Evolutionary conservation across 2,329 filamentous ascomycete genomes (phyloP), one percentile per base, ranked within the genome.

Genomic region (Verticillium longisporum): DNA sequence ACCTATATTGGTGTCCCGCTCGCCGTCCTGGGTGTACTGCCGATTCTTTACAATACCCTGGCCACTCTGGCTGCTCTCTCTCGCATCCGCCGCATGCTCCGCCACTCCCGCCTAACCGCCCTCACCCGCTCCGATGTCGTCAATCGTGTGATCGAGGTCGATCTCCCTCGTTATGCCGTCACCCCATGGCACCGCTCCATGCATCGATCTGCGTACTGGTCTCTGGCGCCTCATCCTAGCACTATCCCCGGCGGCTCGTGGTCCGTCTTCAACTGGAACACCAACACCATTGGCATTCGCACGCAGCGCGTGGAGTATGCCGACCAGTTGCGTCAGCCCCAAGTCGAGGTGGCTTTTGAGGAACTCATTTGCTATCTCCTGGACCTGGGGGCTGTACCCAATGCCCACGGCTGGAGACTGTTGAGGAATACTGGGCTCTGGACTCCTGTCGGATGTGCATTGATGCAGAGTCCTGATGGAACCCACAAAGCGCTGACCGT

Each of bases 211-310:
- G 77, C 83, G 58, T 89, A 89, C 72, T 89, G 86, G 83, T 74
- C 74, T 14, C 73, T 86, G 3, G 80, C 80, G 45, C 71, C 75
- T 1, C 75, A 81, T 59, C 79, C 80, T 0, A 83, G 80, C 56
- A 73, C 71, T 13, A 81, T 87, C 54, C 82, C 82, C 0, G 86
- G 86, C 2, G 86, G 86, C 0, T 80, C 77, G 33, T 89, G 86
- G 86, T 87, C 85, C 0, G 82, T 81, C 0, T 87, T 89, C 69
- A 83, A 88, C 71, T 89, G 86, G 86, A 82, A 81, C 66, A 80
- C 80, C n/a, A 80, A 87, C 64, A 75, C 82, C 2, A 86, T 88
- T 31, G 86, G 86, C 1, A 75, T 82, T 60, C 86, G 84, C 68
- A 82, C 83, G 14, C 86, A 88, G 72, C 78, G 86, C 37, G 77